Evolutionary conservation across 1,284 basidiomycete genomes (phyloP).

Genomic region (Coniferiporia weirii): DNA sequence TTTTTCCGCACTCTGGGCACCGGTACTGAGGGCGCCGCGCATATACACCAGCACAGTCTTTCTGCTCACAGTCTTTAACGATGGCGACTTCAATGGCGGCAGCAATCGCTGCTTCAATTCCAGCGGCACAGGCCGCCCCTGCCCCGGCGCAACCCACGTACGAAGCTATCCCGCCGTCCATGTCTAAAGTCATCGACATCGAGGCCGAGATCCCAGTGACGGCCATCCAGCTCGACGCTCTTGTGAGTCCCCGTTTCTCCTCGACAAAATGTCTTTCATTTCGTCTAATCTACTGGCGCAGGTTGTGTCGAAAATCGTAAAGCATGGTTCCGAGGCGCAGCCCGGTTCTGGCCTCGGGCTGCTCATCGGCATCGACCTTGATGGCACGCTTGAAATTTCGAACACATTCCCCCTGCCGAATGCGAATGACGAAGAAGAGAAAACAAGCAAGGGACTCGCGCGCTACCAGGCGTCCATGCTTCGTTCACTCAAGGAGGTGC

Average conservation of each 20-base stretch:
- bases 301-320: conserved; percentile 92
- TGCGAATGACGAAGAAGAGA: conserved; percentile 70
- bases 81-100: conserved; percentile 81
- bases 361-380: conserved; percentile 86
- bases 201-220: conserved; percentile 81
- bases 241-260: conserved; percentile 50
- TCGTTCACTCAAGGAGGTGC: conserved; percentile 84
- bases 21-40: neutral
- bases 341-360: conserved; percentile 72
- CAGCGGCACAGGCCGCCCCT: conserved; percentile 54
- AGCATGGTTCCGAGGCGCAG: conserved; percentile 68
- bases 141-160: conserved; percentile 59
- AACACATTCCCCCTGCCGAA: conserved; percentile 89
- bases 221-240: conserved; percentile 75
- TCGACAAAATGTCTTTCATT: neutral
- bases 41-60: neutral
- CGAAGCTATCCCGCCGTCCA: conserved; percentile 82
- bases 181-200: conserved; percentile 86
- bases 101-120: conserved; percentile 78
- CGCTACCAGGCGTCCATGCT: conserved; percentile 86
- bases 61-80: conserved; percentile 8
- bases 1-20: neutral
- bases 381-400: conserved; percentile 87
- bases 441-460: conserved; percentile 63
- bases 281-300: conserved; percentile 28